A percentile compares a stretch with the other conserved stretches of the same genome.
Evolutionary conservation across 768 basidiomycete genomes (phyloP).

Genomic region (Cystobasidium ongulense): DNA sequence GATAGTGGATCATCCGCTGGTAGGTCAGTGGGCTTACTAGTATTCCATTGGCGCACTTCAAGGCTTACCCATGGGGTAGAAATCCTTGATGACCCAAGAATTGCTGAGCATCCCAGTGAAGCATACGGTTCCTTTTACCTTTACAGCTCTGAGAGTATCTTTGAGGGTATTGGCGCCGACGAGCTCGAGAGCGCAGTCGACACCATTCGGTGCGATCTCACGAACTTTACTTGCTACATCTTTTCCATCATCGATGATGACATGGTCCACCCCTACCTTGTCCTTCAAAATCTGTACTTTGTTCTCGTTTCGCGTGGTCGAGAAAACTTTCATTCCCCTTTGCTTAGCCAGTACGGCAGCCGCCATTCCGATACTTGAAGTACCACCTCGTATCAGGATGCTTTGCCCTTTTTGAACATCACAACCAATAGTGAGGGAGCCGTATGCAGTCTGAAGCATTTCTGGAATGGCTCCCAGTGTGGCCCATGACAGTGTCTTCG

Average conservation of each 20-base stretch:
- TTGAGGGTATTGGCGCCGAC: not conserved
- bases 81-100: constrained; percentile 1
- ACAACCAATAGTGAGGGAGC: not conserved
- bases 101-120: constrained; percentile 9
- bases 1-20: no score
- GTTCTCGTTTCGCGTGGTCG: not conserved
- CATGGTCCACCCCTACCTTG: not conserved
- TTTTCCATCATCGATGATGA: constrained; percentile 3
- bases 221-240: not conserved
- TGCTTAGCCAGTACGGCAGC: not conserved
- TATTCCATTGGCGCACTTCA: no score
- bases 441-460: constrained; percentile 1
- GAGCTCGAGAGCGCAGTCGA: not conserved
- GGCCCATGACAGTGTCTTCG: not conserved
- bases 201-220: not conserved
- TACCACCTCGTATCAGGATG: not conserved
- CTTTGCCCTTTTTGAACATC: not conserved
- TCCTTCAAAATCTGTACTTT: not conserved
- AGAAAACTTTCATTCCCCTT: not conserved
- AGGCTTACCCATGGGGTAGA: constrained; percentile 5
- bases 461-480: constrained; percentile 4
- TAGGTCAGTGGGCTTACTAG: no score
- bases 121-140: not conserved
- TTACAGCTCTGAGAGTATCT: not conserved
- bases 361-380: not conserved